Percentiles rank a stretch among this genome's conserved stretches.
Conservation (phyloP, 306 rosid genomes). For the Begonia peltatifolia region DNA sequence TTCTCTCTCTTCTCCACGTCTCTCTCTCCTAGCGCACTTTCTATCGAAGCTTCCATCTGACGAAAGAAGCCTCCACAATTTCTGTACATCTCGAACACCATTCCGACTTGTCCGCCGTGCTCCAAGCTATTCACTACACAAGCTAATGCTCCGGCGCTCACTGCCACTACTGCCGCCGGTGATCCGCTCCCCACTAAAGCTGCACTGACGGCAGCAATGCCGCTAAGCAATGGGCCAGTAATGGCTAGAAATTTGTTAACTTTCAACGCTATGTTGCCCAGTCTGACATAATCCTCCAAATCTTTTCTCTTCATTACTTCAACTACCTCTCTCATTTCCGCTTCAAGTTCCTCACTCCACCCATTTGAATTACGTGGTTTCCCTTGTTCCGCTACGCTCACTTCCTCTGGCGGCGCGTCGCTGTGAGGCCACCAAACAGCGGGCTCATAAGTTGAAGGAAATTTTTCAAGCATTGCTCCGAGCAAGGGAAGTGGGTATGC, state of each 20-base stretch:
- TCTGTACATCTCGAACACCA: slow-evolving; percentile 65
- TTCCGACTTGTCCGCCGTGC: slow-evolving; percentile 66
- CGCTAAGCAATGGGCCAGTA: slow-evolving; percentile 58
- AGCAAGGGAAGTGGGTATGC: slow-evolving; percentile 74
- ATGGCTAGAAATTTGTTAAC: slow-evolving; percentile 44
- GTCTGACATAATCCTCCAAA: slow-evolving; percentile 42
- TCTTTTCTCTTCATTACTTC: slow-evolving; percentile 44
- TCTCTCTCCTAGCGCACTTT: slow-evolving; percentile 27
- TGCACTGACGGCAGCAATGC: slow-evolving; percentile 48
- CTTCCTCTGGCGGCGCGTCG: slow-evolving; percentile 2
- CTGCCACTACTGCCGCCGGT: slow-evolving; percentile 19
- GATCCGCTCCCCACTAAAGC: slow-evolving; percentile 26
- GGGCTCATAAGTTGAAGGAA: slow-evolving; percentile 38
- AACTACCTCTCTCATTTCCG: slow-evolving; percentile 38
- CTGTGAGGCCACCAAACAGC: slow-evolving; percentile 70
- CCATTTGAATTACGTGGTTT: slow-evolving; percentile 20
- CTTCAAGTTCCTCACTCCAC: slow-evolving; percentile 44
- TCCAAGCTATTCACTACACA: slow-evolving; percentile 31
- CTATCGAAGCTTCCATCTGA: slow-evolving; percentile 27
- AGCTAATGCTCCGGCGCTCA: slow-evolving; percentile 43
- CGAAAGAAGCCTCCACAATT: slow-evolving; percentile 36
- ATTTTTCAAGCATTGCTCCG: slow-evolving; percentile 72
- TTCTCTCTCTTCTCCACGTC: slow-evolving; percentile 52
- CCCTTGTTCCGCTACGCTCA: background rate
- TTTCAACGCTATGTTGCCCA: slow-evolving; percentile 47